Evolutionary conservation across 805 yeast genomes (phyloP).

Genomic region (Saccharomycopsis guyanensis): DNA sequence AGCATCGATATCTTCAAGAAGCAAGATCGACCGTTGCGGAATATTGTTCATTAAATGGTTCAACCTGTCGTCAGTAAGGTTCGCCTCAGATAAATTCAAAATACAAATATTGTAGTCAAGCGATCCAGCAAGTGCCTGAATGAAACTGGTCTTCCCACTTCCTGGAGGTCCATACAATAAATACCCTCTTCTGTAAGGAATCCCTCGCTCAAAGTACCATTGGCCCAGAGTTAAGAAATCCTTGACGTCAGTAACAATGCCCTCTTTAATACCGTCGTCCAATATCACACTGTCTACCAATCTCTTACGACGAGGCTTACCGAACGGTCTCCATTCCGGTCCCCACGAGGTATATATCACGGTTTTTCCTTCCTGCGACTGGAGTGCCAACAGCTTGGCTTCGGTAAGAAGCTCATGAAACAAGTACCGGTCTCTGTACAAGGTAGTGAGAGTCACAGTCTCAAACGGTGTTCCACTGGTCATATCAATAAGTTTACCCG

Average conservation of each 20-base stretch:
- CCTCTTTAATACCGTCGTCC: conserved; percentile 65
- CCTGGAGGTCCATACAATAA: conserved; percentile 96
- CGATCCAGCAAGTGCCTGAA: conserved; percentile 95
- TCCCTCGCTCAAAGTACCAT: conserved; percentile 96
- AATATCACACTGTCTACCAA: conserved; percentile 77
- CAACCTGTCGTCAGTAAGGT: conserved; percentile 87
- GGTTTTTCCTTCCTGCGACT: conserved; percentile 84
- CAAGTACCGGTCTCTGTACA: conserved; percentile 70
- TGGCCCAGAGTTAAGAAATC: conserved; percentile 74
- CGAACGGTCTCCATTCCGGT: conserved; percentile 98
- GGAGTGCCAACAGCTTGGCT: conserved; percentile 77
- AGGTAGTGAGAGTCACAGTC: conserved; percentile 87
- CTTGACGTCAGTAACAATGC: conserved; percentile 59
- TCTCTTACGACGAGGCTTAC: conserved; percentile 87
- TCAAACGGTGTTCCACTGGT: conserved; percentile 92
- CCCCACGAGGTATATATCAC: conserved; percentile 94
- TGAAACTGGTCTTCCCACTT: conserved; percentile 90
- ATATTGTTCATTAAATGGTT: conserved; percentile 95
- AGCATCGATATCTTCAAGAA: conserved; percentile 92
- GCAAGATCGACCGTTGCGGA: conserved; percentile 78
- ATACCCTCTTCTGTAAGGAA: conserved; percentile 94
- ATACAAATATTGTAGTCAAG: conserved; percentile 93
- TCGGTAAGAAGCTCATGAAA: conserved; percentile 69
- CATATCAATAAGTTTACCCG: conserved; percentile 81
- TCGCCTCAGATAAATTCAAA: conserved; percentile 80